These are phyloP conservation scores for Melanomma pulvis-pyrius DNA, from an alignment of 495 filamentous ascomycete genomes.

Conservation along the genomic window DNA sequence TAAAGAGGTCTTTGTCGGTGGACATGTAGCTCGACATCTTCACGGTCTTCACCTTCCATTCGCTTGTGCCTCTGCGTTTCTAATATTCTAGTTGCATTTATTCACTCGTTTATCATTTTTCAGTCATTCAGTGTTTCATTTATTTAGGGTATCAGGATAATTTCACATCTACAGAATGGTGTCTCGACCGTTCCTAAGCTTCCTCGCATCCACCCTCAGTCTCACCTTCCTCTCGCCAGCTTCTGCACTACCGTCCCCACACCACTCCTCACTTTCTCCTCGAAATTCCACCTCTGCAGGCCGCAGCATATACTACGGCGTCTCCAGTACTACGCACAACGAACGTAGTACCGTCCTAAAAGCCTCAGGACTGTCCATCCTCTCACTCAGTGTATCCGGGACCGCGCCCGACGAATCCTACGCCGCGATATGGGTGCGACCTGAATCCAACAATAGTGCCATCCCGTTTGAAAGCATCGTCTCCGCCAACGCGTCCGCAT, in stretches of 20 bases:
- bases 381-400: background rate
- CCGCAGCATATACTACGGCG: background rate
- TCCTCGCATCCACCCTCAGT: background rate
- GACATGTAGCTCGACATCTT: background rate
- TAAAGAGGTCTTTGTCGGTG: background rate
- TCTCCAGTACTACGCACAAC: background rate
- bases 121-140: background rate
- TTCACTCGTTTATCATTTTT: too few relatives aligned
- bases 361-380: background rate
- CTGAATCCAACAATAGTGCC: background rate
- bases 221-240: background rate
- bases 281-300: background rate
- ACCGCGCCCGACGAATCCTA: background rate
- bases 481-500: background rate
- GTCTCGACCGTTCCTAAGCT: background rate
- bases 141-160: background rate
- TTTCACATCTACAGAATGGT: background rate
- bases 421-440: background rate
- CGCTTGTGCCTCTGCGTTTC: background rate
- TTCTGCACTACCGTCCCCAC: background rate
- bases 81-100: too few relatives aligned
- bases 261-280: background rate
- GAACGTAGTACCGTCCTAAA: background rate
- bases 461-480: background rate
- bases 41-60: background rate